Conservation (phyloP, 352 stramenopile species). For the Phytophthora pistaciae region DNA sequence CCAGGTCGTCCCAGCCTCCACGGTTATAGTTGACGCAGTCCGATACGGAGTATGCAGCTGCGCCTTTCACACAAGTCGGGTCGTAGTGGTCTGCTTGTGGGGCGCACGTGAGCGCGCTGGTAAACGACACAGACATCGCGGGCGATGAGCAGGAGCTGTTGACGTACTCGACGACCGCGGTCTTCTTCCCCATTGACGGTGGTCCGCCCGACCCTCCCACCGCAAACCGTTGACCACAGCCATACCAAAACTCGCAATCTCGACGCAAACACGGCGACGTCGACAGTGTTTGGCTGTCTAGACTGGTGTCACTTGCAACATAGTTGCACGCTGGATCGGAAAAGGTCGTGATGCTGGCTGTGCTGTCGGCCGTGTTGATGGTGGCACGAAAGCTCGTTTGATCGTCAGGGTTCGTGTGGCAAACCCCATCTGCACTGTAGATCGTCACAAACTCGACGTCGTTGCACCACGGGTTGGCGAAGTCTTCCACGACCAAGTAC, state of each 20-base stretch:
- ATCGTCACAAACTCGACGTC: slow-evolving; percentile 9
- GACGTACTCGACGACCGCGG: slow-evolving; percentile 8
- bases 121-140: neutral
- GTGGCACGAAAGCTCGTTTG: slow-evolving; percentile 5
- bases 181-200: slow-evolving; percentile 11
- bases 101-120: slow-evolving; percentile 3
- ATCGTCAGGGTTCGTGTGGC: slow-evolving; percentile 2
- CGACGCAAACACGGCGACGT: slow-evolving; percentile 10
- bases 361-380: slow-evolving; percentile 9
- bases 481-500: slow-evolving; percentile 14
- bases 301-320: neutral
- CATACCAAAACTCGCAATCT: slow-evolving; percentile 2
- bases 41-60: slow-evolving; percentile 5
- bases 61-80: slow-evolving; percentile 3
- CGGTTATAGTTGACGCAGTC: slow-evolving; percentile 12
- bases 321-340: slow-evolving; percentile 1
- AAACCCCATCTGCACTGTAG: slow-evolving; percentile 12
- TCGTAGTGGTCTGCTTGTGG: slow-evolving; percentile 5
- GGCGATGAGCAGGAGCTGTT: neutral
- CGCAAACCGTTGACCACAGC: slow-evolving; percentile 1
- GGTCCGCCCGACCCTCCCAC: slow-evolving; percentile 10
- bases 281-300: slow-evolving; percentile 10
- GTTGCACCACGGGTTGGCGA: slow-evolving; percentile 1
- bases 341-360: slow-evolving; percentile 7
- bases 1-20: slow-evolving; percentile 12